These are phyloP conservation scores for Salmacisia buchloeana DNA, from an alignment of 1,284 basidiomycete genomes.

Conservation along the genomic window DNA sequence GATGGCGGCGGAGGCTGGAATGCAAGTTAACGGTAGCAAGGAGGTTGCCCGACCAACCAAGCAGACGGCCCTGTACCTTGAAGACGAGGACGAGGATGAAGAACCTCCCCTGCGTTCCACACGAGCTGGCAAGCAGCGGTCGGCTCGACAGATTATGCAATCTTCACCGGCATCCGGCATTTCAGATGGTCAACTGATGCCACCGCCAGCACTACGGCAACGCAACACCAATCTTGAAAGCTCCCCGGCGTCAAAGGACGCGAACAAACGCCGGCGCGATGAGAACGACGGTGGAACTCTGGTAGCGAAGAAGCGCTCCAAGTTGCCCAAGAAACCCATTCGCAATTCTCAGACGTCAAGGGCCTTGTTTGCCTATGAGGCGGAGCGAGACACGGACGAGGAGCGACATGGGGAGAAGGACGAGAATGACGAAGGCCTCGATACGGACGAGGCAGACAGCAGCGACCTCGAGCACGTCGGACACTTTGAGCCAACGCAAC, in stretches of 20 bases:
- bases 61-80: conserved; percentile 11
- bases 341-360: conserved; percentile 51
- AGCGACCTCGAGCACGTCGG: conserved; percentile 62
- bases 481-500: conserved; percentile 63
- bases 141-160: not conserved
- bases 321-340: conserved; percentile 30
- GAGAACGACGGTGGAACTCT: not conserved
- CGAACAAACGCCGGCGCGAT: not conserved
- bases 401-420: conserved; percentile 54
- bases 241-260: not conserved
- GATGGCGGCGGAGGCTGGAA: conserved; percentile 9
- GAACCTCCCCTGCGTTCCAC: not conserved
- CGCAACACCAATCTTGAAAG: not conserved
- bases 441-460: conserved; percentile 58
- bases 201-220: not conserved
- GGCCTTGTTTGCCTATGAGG: conserved; percentile 62
- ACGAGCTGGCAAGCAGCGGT: not conserved
- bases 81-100: conserved; percentile 15
- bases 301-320: conserved; percentile 1
- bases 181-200: not conserved
- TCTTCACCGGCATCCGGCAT: not conserved
- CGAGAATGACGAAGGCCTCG: conserved; percentile 56
- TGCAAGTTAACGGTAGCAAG: conserved; percentile 20
- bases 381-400: conserved; percentile 73
- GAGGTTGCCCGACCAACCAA: too few relatives aligned